Base-by-base conservation (phyloP, 2,329 filamentous ascomycete species). In the Sporothrix luriei region DNA sequence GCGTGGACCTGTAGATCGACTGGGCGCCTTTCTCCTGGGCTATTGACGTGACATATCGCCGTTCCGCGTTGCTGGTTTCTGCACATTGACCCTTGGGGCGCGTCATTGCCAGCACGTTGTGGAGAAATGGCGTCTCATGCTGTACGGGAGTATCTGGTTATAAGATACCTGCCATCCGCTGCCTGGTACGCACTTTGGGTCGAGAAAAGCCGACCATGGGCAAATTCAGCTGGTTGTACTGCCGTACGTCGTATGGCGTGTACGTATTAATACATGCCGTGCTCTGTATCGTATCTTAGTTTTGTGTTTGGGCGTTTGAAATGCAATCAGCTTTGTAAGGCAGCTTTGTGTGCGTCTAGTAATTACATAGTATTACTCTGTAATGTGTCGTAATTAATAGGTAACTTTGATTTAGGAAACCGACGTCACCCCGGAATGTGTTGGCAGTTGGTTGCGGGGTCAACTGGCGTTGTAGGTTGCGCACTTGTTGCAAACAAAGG, bases 361-460 rank as follows among this genome's bases (percentile, higher is more conserved):
- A n/a, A n/a, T n/a, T n/a, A n/a, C n/a, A n/a, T n/a, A n/a, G n/a
- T n/a, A n/a, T n/a, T n/a, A n/a, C n/a, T n/a, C n/a, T n/a, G n/a
- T n/a, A n/a, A n/a, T n/a, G n/a, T n/a, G n/a, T n/a, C n/a, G 33
- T 33, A 33, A 33, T 33, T 4, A 33, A 49, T 33, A 19, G 14
- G 46, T 9, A 48, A 3, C 43, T 33, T 33, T 33, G 4, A 33
- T 33, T 33, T 6, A 33, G 9, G 7, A 33, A 7, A 52, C n/a
- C 19, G 54, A 33, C 54, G 26, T 57, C 29, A 38, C 54, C 54
- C 29, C n/a, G 26, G 54, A 57, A 57, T 57, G 54, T 19, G 33
- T n/a, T 38, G 52, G 13, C 57, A 33, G 40, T 52, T 59, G 55
- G 68, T 71, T 71, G 70, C 68, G 70, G 68, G 70, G 70, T 71